Conservation (phyloP, 352 stramenopile species). For the Paralagenidium karlingii region DNA sequence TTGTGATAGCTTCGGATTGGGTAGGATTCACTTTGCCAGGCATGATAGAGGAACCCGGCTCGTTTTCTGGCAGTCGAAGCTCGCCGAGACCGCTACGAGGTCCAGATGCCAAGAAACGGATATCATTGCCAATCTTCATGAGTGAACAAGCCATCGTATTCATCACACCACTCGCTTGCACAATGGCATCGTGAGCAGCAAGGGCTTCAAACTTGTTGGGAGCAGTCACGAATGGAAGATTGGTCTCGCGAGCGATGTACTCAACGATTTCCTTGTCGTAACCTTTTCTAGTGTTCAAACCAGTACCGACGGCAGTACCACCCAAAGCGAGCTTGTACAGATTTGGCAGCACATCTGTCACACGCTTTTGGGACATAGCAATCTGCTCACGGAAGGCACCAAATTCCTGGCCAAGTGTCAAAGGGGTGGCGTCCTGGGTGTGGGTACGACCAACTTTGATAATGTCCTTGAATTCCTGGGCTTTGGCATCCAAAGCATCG, state of each 20-base stretch:
- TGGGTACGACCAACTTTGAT: constrained; percentile 98
- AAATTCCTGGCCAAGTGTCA: constrained; percentile 98
- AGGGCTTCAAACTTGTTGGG: constrained; percentile 94
- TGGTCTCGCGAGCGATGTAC: constrained; percentile 88
- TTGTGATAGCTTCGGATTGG: constrained; percentile 94
- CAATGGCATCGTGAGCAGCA: constrained; percentile 49
- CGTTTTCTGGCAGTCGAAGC: constrained; percentile 49
- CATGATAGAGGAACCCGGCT: constrained; percentile 66
- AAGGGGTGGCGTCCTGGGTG: constrained; percentile 89
- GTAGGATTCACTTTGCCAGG: constrained; percentile 76
- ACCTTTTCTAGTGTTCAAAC: constrained; percentile 83
- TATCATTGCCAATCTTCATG: constrained; percentile 76
- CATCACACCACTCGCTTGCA: constrained; percentile 53
- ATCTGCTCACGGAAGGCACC: constrained; percentile 90
- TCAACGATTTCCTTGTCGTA: constrained; percentile 91
- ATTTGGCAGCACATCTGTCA: constrained; percentile 71
- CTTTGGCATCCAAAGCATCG: constrained; percentile 76
- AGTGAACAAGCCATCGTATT: constrained; percentile 60
- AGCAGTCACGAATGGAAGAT: constrained; percentile 89
- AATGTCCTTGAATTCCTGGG: constrained; percentile 86
- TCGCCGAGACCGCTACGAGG: constrained; percentile 44
- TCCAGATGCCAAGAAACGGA: constrained; percentile 50
- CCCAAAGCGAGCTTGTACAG: constrained; percentile 90
- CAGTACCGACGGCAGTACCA: constrained; percentile 93
- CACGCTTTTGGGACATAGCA: constrained; percentile 78